Evolutionary conservation across 2,329 filamentous ascomycete species (phyloP).

Genomic region (Colletotrichum cordylinicola): DNA sequence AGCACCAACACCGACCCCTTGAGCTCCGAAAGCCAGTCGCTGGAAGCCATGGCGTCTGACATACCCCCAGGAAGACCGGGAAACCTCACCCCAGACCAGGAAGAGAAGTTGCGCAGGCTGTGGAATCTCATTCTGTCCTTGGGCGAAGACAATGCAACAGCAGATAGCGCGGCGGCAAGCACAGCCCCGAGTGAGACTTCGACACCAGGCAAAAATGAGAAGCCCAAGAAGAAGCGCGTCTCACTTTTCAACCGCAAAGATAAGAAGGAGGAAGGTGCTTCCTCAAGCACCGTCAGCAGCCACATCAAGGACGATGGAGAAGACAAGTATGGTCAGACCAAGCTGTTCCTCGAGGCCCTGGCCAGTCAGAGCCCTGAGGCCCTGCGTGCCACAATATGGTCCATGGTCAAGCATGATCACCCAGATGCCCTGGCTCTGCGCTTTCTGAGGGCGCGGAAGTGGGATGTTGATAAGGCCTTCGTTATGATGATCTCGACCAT

Average conservation of each 20-base stretch:
- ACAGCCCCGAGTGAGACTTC: conserved; percentile 31
- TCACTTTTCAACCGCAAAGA: conserved; percentile 70
- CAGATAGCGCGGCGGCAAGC: conserved; percentile 28
- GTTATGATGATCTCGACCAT: conserved; percentile 95
- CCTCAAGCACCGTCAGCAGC: conserved; percentile 37
- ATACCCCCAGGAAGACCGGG: conserved; percentile 76
- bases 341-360: conserved; percentile 83
- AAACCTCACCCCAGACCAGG: conserved; percentile 88
- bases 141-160: conserved; percentile 31
- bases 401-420: conserved; percentile 93
- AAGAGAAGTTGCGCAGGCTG: conserved; percentile 85
- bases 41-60: conserved; percentile 45
- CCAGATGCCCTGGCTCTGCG: conserved; percentile 84
- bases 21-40: background rate
- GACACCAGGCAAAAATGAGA: conserved; percentile 44
- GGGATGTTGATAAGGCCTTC: conserved; percentile 92
- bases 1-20: background rate
- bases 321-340: conserved; percentile 92
- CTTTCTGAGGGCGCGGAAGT: conserved; percentile 89
- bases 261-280: conserved; percentile 55
- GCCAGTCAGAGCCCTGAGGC: conserved; percentile 78
- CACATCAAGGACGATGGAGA: conserved; percentile 61
- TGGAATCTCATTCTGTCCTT: conserved; percentile 81
- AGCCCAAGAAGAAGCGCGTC: conserved; percentile 78
- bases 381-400: conserved; percentile 84